Evolutionary conservation across 2,329 filamentous ascomycete genomes (phyloP).

Genomic region (Botrytis squamosa): DNA sequence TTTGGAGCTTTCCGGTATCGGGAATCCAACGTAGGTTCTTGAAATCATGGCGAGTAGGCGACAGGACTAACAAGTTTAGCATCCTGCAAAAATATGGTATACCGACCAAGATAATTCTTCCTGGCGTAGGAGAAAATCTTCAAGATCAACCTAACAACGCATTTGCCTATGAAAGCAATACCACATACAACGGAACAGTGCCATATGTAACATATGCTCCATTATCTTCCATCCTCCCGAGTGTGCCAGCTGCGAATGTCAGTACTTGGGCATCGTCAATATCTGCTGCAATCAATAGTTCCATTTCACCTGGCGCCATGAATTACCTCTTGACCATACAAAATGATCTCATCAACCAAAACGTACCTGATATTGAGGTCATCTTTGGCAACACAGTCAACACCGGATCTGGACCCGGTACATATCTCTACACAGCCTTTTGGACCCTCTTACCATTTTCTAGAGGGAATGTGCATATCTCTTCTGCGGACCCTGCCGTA

Average conservation of each 20-base stretch:
- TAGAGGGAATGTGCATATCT: constrained; percentile 46
- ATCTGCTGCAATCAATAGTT: constrained; percentile 32
- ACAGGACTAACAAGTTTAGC: constrained; percentile 4
- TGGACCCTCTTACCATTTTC: constrained; percentile 46
- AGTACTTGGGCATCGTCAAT: constrained; percentile 13
- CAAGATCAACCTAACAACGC: constrained; percentile 32
- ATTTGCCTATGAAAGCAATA: constrained; percentile 7
- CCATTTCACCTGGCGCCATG: constrained; percentile 36
- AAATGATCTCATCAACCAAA: constrained; percentile 48
- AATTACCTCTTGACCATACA: constrained; percentile 47
- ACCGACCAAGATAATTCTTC: constrained; percentile 24
- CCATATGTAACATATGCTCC: constrained; percentile 25
- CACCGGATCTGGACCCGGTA: constrained; percentile 26
- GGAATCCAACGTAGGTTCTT: constrained; percentile 26
- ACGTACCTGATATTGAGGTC: constrained; percentile 49
- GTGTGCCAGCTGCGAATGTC: constrained; percentile 10
- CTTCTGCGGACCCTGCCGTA: constrained; percentile 39
- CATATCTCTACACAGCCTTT: constrained; percentile 41
- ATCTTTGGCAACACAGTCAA: constrained; percentile 38
- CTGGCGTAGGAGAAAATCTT: constrained; percentile 33
- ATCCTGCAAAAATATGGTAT: constrained; percentile 26
- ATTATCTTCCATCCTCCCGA: constrained; percentile 28
- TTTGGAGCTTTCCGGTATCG: constrained; percentile 41
- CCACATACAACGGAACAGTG: constrained; percentile 30
- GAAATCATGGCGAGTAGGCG: neutral